Evolutionary conservation across 1,139 yeast genomes (phyloP), one percentile per base, ranked within the genome.

Genomic region (Zygosaccharomyces sapae): DNA sequence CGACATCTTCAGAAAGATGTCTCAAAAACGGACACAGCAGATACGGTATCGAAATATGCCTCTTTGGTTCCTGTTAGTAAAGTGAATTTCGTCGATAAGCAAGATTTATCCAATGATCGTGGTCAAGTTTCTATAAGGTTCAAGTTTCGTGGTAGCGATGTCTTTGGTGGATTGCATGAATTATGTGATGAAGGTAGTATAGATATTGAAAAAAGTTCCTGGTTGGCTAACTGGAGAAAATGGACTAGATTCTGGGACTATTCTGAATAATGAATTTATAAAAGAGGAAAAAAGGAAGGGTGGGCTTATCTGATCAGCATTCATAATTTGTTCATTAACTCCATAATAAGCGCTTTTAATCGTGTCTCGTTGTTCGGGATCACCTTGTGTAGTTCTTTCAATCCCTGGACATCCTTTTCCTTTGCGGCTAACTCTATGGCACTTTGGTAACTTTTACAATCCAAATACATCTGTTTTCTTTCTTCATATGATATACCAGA

Each of bases 171-270:
- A 0, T 59, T 88, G 36, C 89, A 86, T 62, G 83, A 85, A 56
- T 69, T 87, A 33, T 79, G 89, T n/a, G 80, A 71, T 3, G 57
- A 69, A 12, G 79, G 77, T 40, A 57, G 74, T 0, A 61, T 83
- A 2, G 76, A 85, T 55, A 77, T 86, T 0, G 67, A n/a, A 70
- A 12, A 70, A 59, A 0, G 66, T 86, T 25, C 96, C 96, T 0
- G 74, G 78, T 16, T 87, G 90, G 90, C 62, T 87, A 37, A 82
- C 95, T 1, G 96, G 96, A 2, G 92, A 86, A 61, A 83, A 81
- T 54, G 86, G 82, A 0, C 61, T 52, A 1, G 57, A 58, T 8
- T 67, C 76, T 38, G 88, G 88, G 0, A 58, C 55, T 0, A 69
- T 81, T 5, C 65, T 58, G 40, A 68, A 79, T 55, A 81, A 81